phyloP scores from a whole-genome alignment of 2,329 filamentous ascomycete species.

The Aspergillus aculeatinus region DNA sequence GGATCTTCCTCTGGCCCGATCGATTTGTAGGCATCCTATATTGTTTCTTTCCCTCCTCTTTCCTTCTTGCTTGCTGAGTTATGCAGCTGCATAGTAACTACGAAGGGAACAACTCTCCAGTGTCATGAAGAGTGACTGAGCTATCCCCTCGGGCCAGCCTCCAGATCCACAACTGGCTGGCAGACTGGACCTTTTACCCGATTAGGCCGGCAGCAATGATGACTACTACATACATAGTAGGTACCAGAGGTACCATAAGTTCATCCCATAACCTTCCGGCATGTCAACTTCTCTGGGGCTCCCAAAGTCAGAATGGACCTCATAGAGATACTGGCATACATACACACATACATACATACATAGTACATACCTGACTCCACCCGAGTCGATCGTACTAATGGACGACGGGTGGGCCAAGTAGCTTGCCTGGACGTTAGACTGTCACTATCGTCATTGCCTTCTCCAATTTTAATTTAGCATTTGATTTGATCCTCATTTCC shows the following conservation, averaged over 20 bases:
- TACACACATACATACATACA: neutral
- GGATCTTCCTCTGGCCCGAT: neutral
- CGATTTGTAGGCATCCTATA: neutral
- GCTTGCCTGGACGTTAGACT: conserved; percentile 1
- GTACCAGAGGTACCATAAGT: neutral
- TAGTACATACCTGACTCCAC: neutral
- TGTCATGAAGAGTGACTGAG: neutral
- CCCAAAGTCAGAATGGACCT: neutral
- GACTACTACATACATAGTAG: neutral
- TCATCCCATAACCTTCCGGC: neutral
- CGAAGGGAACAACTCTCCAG: neutral
- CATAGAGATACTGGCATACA: too few species aligned
- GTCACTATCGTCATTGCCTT: neutral
- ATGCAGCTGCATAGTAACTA: neutral
- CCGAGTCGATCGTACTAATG: conserved; percentile 6
- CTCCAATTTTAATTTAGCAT: neutral
- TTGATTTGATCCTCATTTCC: neutral
- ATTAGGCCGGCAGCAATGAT: neutral
- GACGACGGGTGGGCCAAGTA: conserved; percentile 1
- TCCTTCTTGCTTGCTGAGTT: neutral
- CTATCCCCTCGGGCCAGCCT: neutral
- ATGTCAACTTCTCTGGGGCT: neutral
- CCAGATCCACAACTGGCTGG: neutral
- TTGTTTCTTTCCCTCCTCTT: neutral
- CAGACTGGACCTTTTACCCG: neutral